These are phyloP conservation scores for Pseudogymnoascus verrucosus DNA, from an alignment of 2,329 filamentous ascomycete genomes.

Conservation along the genomic window DNA sequence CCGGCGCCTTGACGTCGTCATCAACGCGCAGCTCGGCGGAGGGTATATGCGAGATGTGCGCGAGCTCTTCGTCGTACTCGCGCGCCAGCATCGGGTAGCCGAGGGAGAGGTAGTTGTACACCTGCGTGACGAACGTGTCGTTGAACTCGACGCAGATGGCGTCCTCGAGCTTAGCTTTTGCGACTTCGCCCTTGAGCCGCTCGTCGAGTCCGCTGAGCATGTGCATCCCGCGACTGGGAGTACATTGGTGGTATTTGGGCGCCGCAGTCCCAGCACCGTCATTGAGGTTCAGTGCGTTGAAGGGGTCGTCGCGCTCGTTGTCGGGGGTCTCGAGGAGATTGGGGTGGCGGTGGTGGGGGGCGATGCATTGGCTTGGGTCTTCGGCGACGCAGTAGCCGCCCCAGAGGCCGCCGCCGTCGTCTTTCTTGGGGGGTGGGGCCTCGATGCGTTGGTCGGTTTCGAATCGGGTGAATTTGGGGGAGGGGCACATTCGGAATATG, in stretches of 20 bases:
- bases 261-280: not conserved
- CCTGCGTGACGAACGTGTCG: slow-evolving; percentile 83
- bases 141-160: slow-evolving; percentile 59
- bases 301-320: slow-evolving; percentile 29
- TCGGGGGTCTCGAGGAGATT: slow-evolving; percentile 31
- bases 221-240: slow-evolving; percentile 17
- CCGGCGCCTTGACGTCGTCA: slow-evolving; percentile 41
- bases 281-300: slow-evolving; percentile 16
- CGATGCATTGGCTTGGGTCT: slow-evolving; percentile 30
- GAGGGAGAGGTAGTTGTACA: slow-evolving; percentile 92
- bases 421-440: slow-evolving; percentile 45
- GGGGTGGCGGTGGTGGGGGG: slow-evolving; percentile 21
- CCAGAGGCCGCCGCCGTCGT: slow-evolving; percentile 64
- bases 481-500: slow-evolving; percentile 70
- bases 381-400: slow-evolving; percentile 55
- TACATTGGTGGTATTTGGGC: not conserved
- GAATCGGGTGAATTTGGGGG: slow-evolving; percentile 76
- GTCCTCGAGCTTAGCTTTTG: slow-evolving; percentile 21
- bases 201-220: slow-evolving; percentile 27
- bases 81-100: slow-evolving; percentile 83
- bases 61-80: slow-evolving; percentile 75
- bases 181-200: slow-evolving; percentile 22
- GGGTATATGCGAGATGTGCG: slow-evolving; percentile 66
- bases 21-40: slow-evolving; percentile 63
- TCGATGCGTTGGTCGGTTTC: slow-evolving; percentile 63